Evolutionary conservation across 2,329 filamentous ascomycete genomes (phyloP), one percentile per base, ranked within the genome.

Genomic region (Alternaria sp.): DNA sequence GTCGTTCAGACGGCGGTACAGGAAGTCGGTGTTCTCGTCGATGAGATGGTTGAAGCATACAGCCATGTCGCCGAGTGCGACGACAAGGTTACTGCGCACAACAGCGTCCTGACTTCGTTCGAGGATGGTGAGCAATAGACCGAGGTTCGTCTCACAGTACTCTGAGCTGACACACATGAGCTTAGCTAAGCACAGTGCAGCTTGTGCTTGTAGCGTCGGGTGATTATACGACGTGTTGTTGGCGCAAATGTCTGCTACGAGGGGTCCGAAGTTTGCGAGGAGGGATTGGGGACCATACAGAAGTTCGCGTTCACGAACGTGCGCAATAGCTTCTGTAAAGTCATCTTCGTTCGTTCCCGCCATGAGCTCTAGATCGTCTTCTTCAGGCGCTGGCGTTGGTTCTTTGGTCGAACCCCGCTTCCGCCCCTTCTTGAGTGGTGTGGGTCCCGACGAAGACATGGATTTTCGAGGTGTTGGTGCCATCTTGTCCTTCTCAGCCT

Each of bases 21-120:
- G 82, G 84, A 98, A 99, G 78, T 99, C 96, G 0, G 96, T 99
- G 80, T 99, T 98, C 82, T 99, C 96, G 76, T 99, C 96, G 71
- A 99, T 97, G 53, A 99, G 88, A 76, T 99, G 96, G 77, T 99
- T 99, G 86, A 99, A 99, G 86, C 94, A 97, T 21, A 99, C 96
- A 0, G 96, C 96, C 96, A 99, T 99, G 77, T 99, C 96, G 43
- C 96, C 96, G 0, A 99, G 88, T 0, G 96, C 95, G 71, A 99
- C 97, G 17, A 99, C 96, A 10, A 96, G 93, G 77, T 99, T 99
- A 73, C 93, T 97, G 55, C 96, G 90, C 43, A 97, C 95, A 17
- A 94, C 97, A 1, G 96, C 91, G 73, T 97, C 93, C 30, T 93
- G 88, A 2, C 93, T 97, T 28, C 93, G 90, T 82, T 99, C 96